Percentiles rank a stretch among this genome's conserved stretches.
phyloP scores from a whole-genome alignment of 495 filamentous ascomycete genomes.

The Aspergillus cavernicola region DNA sequence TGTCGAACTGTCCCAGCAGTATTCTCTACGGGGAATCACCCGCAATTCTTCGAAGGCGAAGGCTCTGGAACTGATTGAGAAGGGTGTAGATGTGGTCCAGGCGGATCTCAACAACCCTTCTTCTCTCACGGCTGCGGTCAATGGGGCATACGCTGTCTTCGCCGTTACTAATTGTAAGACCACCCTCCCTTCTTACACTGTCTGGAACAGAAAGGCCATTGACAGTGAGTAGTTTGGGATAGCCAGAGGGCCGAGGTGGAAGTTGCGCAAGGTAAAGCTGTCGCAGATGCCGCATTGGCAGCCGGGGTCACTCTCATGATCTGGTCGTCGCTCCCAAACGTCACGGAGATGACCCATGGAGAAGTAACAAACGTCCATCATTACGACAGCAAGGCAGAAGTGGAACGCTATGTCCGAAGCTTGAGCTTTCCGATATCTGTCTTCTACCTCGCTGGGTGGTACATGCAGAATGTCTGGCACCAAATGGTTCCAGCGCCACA shows the following conservation, averaged over 20 bases:
- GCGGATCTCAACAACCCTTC: slow-evolving; percentile 32
- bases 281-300: slow-evolving; percentile 44
- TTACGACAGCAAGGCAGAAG: slow-evolving; percentile 59
- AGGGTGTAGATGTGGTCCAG: slow-evolving; percentile 30
- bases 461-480: slow-evolving; percentile 47
- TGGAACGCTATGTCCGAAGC: slow-evolving; percentile 56
- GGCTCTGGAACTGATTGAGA: neutral
- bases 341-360: slow-evolving; percentile 31
- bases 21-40: slow-evolving; percentile 7
- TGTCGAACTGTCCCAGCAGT: neutral
- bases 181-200: too few relatives aligned
- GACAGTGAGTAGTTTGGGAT: neutral
- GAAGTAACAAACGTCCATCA: slow-evolving; percentile 47
- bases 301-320: slow-evolving; percentile 29
- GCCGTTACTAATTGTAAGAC: slow-evolving; percentile 30
- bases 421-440: slow-evolving; percentile 43
- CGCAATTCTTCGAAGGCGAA: neutral
- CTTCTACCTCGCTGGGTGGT: slow-evolving; percentile 57
- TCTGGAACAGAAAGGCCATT: too few relatives aligned
- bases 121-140: slow-evolving; percentile 38
- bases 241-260: slow-evolving; percentile 30
- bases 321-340: slow-evolving; percentile 24
- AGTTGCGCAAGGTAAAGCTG: slow-evolving; percentile 51
- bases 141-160: slow-evolving; percentile 44
- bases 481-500: too few relatives aligned